Base-by-base conservation (phyloP, 1,284 basidiomycete genomes). In the Cryptococcus wingfieldii region DNA sequence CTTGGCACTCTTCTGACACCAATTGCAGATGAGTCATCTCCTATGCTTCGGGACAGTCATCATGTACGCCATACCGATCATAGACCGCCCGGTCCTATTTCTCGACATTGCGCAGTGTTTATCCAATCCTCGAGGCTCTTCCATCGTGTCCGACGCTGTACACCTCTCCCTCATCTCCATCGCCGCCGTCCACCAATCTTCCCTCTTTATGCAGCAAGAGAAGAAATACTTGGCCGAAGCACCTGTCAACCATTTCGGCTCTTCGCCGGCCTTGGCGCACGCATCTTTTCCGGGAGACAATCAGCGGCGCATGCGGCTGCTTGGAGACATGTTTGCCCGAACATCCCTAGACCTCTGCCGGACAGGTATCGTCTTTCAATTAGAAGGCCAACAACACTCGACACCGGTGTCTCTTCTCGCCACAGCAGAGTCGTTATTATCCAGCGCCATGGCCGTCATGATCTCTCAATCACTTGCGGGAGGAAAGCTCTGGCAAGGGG, bases 81-180 rank as follows among this genome's bases (percentile, higher is more conserved):
- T 51, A 7, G 50, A 58, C 38, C 46, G 58, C 37, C 60, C 60
- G 5, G 50, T 61, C 38, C 50, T 53, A 46, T 61, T 55, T 44
- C 48, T 62, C 31, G 49, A 62, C 47, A 59, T 59, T 19, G 39
- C 52, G 23, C 42, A 55, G 50, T 56, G 54, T 47, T 44, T 62
- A 6, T 34, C 48, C 9, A 43, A 56, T 25, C 58, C 51, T 16
- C 57, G 60, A 28, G 60, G 58, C 5, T 50, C 55, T n/a, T 59
- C 57, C 7, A 28, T 56, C 16, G 60, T 59, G 18, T 46, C 58
- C 19, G 60, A 62, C 50, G 49, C 60, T 9, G 39, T 56, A 5
- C 50, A 59, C 27, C 38, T 62, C 10, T 59, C 60, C 19, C 54
- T 62, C n/a, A 44, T 62, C 13, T 59, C 60, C 8, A 59, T 62